These are phyloP conservation scores for Trametes polyzona DNA, from an alignment of 1,284 basidiomycete species.

Conservation along the genomic window DNA sequence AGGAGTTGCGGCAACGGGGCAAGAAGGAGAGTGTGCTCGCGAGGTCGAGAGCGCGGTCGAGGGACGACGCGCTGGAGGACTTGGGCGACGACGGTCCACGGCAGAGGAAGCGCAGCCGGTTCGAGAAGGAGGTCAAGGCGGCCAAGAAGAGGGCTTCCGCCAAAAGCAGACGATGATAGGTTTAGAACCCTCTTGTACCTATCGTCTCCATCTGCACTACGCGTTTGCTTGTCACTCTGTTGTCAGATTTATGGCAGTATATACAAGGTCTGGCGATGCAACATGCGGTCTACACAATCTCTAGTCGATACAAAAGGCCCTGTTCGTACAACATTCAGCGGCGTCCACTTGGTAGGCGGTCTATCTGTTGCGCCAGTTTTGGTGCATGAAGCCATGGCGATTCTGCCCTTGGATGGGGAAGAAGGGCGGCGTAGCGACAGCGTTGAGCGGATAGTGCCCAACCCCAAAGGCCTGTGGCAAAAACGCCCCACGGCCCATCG, in stretches of 20 bases:
- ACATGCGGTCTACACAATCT: slow-evolving; percentile 1
- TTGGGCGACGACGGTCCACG: slow-evolving; percentile 46
- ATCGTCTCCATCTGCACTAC: background rate
- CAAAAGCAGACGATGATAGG: slow-evolving; percentile 23
- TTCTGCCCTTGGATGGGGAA: slow-evolving; percentile 12
- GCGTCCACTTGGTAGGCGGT: background rate
- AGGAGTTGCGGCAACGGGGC: slow-evolving; percentile 70
- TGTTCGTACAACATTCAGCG: background rate
- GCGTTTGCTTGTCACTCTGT: background rate
- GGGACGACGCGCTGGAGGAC: slow-evolving; percentile 45
- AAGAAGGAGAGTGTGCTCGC: slow-evolving; percentile 68
- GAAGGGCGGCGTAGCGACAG: slow-evolving; percentile 21
- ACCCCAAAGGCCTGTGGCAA: slow-evolving; percentile 11
- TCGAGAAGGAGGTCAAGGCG: slow-evolving; percentile 73
- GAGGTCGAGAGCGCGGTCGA: slow-evolving; percentile 48
- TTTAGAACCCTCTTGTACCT: background rate
- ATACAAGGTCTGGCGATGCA: background rate
- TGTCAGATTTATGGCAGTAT: too few relatives aligned
- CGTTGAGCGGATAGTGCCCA: slow-evolving; percentile 19
- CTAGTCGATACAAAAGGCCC: slow-evolving; percentile 3
- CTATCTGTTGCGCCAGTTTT: slow-evolving; percentile 25
- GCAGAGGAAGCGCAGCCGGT: slow-evolving; percentile 71
- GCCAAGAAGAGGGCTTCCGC: slow-evolving; percentile 46
- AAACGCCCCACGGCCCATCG: slow-evolving; percentile 20
- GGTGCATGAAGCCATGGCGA: slow-evolving; percentile 15